Conservation (phyloP, 768 basidiomycete species). For the Piloderma croceum region DNA sequence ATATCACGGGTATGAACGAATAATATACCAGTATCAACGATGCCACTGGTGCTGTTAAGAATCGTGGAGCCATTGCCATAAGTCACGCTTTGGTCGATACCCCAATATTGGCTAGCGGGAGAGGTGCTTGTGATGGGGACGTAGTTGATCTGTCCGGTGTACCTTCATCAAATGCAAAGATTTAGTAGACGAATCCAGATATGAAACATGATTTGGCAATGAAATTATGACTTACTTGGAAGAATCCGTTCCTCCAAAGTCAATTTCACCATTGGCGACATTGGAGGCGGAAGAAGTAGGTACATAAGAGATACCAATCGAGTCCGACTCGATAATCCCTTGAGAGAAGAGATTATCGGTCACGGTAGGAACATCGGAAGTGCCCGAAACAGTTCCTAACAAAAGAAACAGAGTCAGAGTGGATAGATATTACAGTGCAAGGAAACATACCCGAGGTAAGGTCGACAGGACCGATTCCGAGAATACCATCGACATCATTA, state of each 20-base stretch:
- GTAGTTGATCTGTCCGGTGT: constrained; percentile 29
- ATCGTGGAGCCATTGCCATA: constrained; percentile 32
- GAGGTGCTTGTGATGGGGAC: constrained; percentile 39
- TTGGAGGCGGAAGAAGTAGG: constrained; percentile 34
- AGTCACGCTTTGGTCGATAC: constrained; percentile 29
- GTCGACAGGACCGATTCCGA: constrained; percentile 50
- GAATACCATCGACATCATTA: constrained; percentile 44
- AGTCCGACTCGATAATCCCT: constrained; percentile 39
- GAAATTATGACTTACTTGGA: constrained; percentile 28
- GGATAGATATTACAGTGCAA: background rate
- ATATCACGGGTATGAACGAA: background rate
- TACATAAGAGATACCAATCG: constrained; percentile 47
- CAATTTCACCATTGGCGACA: constrained; percentile 47
- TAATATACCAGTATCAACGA: constrained; percentile 38
- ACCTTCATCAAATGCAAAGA: too few relatives aligned
- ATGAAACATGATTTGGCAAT: too few relatives aligned
- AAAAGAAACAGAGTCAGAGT: background rate
- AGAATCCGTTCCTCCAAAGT: constrained; percentile 47
- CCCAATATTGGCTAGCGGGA: constrained; percentile 48
- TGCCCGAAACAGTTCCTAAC: constrained; percentile 34
- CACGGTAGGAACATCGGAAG: constrained; percentile 43
- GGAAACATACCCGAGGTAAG: constrained; percentile 33
- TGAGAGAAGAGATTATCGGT: constrained; percentile 51
- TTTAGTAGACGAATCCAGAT: too few relatives aligned
- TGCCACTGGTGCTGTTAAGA: constrained; percentile 35